Base-by-base conservation (phyloP, 768 basidiomycete genomes). In the Suillus clintonianus region DNA sequence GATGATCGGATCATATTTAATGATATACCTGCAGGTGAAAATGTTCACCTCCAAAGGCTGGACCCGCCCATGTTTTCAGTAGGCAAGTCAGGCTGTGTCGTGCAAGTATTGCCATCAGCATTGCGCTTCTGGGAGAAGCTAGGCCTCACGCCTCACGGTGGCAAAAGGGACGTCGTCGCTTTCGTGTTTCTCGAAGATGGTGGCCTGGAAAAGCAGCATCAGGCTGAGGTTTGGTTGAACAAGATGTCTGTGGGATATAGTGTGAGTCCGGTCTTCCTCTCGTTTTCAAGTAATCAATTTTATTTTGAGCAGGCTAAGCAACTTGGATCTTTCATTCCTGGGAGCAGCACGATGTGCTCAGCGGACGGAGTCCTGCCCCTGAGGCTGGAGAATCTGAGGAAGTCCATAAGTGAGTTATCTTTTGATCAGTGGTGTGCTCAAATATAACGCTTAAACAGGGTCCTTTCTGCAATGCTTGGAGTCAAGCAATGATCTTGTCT, bases 71-170 rank as follows among this genome's bases (percentile, higher is more conserved):
- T 85, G 78, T 71, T 95, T 13, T 79, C 88, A 0, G 81, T 91
- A 34, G 88, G 85, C 3, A 92, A 91, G 69, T 84, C 85, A 3
- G 87, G 89, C 42, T 82, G 85, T 4, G 74, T 92, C 32, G 79
- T 95, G n/a, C 86, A 92, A 47, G 74, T 92, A 19, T 74, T 86
- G 15, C 88, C 92, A 2, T 75, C 91, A 5, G 89, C 92, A 0
- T 71, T 95, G 27, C 82, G 88, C 2, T 95, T 94, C 73, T 95
- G 94, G 93, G 89, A 91, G 68, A 95, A 93, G 72, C 81, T 94
- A 14, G 92, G 91, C 0, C 71, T 95, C 50, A 80, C 81, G 17
- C 94, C 94, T 0, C 81, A 83, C 54, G 83, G 83, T 41, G 94
- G 94, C 8, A 79, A 77, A 62, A 94, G 95, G 76, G 82, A 94